A percentile compares a stretch with the other conserved stretches of the same genome.
Conservation (phyloP, 148 eudicot genomes). For the Rhododendron henanense region DNA sequence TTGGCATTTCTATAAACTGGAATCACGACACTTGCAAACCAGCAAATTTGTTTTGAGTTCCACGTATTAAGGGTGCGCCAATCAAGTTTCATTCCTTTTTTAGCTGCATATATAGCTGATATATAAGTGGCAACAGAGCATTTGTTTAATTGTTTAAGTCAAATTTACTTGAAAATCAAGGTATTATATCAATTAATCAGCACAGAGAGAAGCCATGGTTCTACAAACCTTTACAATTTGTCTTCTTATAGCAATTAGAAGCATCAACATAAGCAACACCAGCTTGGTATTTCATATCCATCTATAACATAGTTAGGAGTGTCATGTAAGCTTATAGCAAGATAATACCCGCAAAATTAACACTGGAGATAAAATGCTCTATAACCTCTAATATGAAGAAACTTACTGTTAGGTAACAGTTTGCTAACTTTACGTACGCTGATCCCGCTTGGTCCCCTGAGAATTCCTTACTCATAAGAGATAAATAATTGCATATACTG, state of each 20-base stretch:
- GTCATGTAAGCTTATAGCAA: conserved; percentile 6
- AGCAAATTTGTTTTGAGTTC: neutral
- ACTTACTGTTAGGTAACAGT: conserved; percentile 34
- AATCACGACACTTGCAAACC: neutral
- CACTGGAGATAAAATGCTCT: neutral
- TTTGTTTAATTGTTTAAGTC: too few species aligned
- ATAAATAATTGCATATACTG: neutral
- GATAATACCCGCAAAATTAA: neutral
- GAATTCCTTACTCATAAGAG: conserved; percentile 4
- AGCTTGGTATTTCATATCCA: conserved; percentile 43
- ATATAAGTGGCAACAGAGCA: neutral
- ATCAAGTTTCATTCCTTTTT: neutral
- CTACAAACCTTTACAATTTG: conserved; percentile 30
- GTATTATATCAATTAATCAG: neutral
- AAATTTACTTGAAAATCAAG: neutral
- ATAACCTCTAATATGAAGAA: neutral
- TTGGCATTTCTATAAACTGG: neutral
- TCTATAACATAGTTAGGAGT: conserved; percentile 8
- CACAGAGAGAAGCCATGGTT: neutral
- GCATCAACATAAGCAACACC: conserved; percentile 33
- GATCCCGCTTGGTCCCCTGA: conserved; percentile 50
- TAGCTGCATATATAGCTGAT: neutral
- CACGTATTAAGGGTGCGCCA: neutral
- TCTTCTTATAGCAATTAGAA: conserved; percentile 46
- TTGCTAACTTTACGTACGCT: conserved; percentile 34